Evolutionary conservation across 306 rosid genomes (phyloP), one percentile per base, ranked within the genome.

Genomic region (Rosa chinensis): DNA sequence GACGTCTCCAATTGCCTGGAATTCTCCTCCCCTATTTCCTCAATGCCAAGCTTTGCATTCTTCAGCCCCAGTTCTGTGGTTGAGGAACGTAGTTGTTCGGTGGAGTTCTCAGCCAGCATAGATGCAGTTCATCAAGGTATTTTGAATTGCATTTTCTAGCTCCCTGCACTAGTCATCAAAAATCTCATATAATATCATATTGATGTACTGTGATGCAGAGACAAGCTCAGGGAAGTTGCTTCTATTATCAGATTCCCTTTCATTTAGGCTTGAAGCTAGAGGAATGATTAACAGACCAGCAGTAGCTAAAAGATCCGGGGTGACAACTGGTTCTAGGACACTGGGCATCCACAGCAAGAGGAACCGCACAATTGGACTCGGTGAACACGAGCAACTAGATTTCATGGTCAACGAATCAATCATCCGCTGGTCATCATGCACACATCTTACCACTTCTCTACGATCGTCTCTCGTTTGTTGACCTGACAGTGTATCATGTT

Each of bases 371-470:
- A 93, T 93, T 77, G 97, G 96, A 79, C 90, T 88, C 2, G 98
- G 98, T 6, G 97, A 94, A 77, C 89, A 75, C 0, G 96, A 90
- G 84, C 95, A 89, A 85, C 82, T 94, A 55, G 97, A 92, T 75
- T n/a, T 90, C 48, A 83, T 90, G 79, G 96, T 94, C 82, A 81
- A 93, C 3, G 94, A 94, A 84, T 92, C 97, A 17, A 91, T 94
- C 67, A 94, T 92, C 43, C 90, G 98, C 8, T 94, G 98, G 98
- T 90, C 93, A 13, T 94, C 98, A 0, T 94, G 97, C 85, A 94
- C 98, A 0, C 93, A 90, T 53, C 90, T 90, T 56, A 87, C 91
- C 10, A 88, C 93, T 68, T 90, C 97, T 42, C 87, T 89, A 63
- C 83, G 92, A 85, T 90, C 92, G 66, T 93, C 98, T 43, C 94